Conservation (phyloP, 306 rosid genomes). For the Carpinus fangiana region DNA sequence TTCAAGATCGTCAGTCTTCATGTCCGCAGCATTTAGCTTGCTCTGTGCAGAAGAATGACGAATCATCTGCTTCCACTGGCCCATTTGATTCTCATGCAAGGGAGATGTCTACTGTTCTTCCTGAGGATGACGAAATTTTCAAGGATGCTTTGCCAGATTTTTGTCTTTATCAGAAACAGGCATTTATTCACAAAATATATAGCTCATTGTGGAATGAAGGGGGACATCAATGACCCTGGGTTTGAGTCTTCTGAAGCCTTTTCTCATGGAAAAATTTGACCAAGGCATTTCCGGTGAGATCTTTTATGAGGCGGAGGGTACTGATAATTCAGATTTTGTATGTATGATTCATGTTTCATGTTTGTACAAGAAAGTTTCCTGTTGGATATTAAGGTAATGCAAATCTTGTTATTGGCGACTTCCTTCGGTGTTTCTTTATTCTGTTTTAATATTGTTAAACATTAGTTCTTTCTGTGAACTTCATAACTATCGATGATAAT, state of each 20-base stretch:
- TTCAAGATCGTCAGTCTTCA: conserved; percentile 65
- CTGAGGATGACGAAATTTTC: conserved; percentile 76
- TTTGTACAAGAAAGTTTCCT: conserved; percentile 88
- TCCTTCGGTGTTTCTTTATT: conserved; percentile 1
- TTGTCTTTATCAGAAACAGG: conserved; percentile 60
- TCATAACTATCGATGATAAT: background rate
- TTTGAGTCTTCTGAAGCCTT: conserved; percentile 55
- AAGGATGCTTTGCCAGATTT: conserved; percentile 91
- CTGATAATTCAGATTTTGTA: conserved; percentile 65
- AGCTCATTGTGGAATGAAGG: conserved; percentile 39
- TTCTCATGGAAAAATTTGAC: conserved; percentile 50
- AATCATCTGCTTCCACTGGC: conserved; percentile 37
- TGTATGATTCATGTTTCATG: too few species aligned
- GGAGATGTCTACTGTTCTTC: conserved; percentile 41
- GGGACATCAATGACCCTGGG: conserved; percentile 30
- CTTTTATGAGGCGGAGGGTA: conserved; percentile 76
- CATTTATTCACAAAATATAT: conserved; percentile 40
- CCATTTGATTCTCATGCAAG: conserved; percentile 45
- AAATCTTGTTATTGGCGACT: conserved; percentile 11
- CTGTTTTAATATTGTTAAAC: conserved; percentile 11
- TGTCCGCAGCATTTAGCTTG: conserved; percentile 77
- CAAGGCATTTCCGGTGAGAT: conserved; percentile 54
- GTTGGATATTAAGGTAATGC: conserved; percentile 77
- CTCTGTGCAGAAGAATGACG: conserved; percentile 68
- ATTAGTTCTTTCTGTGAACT: background rate